Base-by-base conservation (phyloP, 257 asterid genomes). In the Eucommia ulmoides region DNA sequence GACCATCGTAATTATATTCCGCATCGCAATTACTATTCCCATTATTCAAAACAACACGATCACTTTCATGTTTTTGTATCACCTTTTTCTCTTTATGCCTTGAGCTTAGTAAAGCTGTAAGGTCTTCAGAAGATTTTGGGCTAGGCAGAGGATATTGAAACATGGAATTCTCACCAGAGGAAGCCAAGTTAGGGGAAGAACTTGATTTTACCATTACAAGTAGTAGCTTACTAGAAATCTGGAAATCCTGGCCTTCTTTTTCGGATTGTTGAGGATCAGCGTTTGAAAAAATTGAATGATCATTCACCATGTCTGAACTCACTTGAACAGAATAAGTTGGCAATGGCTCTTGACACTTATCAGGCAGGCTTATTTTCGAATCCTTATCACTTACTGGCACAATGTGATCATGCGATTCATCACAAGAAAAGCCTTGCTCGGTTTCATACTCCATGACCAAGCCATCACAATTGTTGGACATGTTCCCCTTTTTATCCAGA, bases 311-410 rank as follows among this genome's bases (percentile, higher is more conserved):
- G 20, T 73, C 81, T 7, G 76, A 67, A 72, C 61, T 74, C 24
- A 60, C 76, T 68, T 74, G 87, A 63, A 76, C 74, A 59, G 81
- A 75, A 50, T 68, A 75, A 62, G 86, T 77, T 19, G 68, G 83
- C 42, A 55, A 19, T 41, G 74, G 80, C 22, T 74, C 83, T 29
- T 29, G 38, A 29, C 12, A 29, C 12, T 5, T 6, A 29, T 29
- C 38, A 29, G 38, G 38, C 38, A 42, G 65, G 60, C 55, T 56
- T 55, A 46, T 56, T 38, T 29, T 21, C 3, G 48, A 21, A 42
- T 58, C 74, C 65, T 79, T 69, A 49, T 50, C 56, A 45, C 62
- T 74, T 54, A 67, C 72, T 15, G 17, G 64, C 68, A 50, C 65
- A 55, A 44, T 52, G 26, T 33, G 63, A 54, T 64, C 65, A 54